phyloP scores from a whole-genome alignment of 306 rosid genomes.

The Malus asiatica region DNA sequence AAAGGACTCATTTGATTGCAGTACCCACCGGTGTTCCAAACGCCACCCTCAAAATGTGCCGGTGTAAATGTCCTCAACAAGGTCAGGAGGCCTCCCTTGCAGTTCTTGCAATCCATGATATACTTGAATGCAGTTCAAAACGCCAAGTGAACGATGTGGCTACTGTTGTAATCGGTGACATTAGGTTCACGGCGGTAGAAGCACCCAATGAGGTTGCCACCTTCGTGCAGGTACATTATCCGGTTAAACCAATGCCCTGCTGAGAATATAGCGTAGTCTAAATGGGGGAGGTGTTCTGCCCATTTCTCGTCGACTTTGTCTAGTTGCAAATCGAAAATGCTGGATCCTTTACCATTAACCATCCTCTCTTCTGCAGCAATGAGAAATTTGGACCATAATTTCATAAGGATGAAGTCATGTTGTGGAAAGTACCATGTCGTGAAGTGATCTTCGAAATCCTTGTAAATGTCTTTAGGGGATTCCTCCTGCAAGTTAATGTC shows the following conservation, averaged over 20 bases:
- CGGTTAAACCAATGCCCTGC: constrained; percentile 80
- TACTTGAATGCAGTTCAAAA: constrained; percentile 41
- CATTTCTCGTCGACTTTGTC: constrained; percentile 51
- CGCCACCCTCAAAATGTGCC: constrained; percentile 67
- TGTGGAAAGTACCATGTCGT: constrained; percentile 56
- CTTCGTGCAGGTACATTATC: constrained; percentile 39
- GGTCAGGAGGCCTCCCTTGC: constrained; percentile 25
- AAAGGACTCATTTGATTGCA: constrained; percentile 58
- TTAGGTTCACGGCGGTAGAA: constrained; percentile 52
- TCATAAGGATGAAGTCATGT: constrained; percentile 47
- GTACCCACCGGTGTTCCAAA: constrained; percentile 72
- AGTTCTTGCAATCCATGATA: constrained; percentile 36
- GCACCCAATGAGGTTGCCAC: constrained; percentile 34
- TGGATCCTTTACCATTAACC: constrained; percentile 50
- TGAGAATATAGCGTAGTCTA: constrained; percentile 64
- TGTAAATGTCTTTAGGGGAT: constrained; percentile 46
- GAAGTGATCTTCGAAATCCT: constrained; percentile 66
- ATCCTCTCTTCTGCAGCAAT: constrained; percentile 54
- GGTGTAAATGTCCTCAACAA: constrained; percentile 77
- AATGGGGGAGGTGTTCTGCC: constrained; percentile 33
- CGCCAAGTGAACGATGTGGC: constrained; percentile 38
- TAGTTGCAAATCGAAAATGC: constrained; percentile 51
- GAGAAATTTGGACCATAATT: constrained; percentile 66
- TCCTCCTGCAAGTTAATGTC: constrained; percentile 44
- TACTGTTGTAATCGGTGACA: constrained; percentile 19